A percentile compares a stretch with the other conserved stretches of the same genome.
These are phyloP conservation scores for Wickerhamomyces chambardii DNA, from an alignment of 805 yeast species.

Conservation along the genomic window DNA sequence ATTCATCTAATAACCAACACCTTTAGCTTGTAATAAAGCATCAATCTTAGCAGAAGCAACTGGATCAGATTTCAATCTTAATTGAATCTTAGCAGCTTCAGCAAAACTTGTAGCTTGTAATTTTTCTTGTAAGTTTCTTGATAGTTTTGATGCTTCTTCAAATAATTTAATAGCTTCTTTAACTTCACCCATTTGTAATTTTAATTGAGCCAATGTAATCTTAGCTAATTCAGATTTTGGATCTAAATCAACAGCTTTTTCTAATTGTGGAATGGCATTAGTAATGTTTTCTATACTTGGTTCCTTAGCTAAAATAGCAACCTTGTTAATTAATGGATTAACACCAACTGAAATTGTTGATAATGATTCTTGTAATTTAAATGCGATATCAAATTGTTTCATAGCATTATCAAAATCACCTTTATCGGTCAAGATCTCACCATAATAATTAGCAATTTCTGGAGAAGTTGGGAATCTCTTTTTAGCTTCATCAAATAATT, in stretches of 20 bases:
- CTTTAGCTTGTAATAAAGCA: slow-evolving; percentile 13
- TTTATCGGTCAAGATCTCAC: slow-evolving; percentile 84
- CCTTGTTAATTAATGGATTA: slow-evolving; percentile 83
- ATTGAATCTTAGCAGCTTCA: slow-evolving; percentile 89
- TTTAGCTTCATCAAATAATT: slow-evolving; percentile 60
- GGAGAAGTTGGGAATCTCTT: slow-evolving; percentile 77
- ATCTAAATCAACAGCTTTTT: slow-evolving; percentile 73
- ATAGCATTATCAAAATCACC: slow-evolving; percentile 66
- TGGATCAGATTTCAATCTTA: slow-evolving; percentile 66
- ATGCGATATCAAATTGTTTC: slow-evolving; percentile 80
- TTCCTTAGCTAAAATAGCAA: slow-evolving; percentile 57
- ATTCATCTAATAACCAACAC: too few species aligned
- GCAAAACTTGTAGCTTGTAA: slow-evolving; percentile 85
- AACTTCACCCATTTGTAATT: slow-evolving; percentile 73
- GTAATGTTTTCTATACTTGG: slow-evolving; percentile 32
- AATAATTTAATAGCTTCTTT: slow-evolving; percentile 77
- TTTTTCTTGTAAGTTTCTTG: slow-evolving; percentile 82
- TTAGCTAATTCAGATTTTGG: slow-evolving; percentile 86
- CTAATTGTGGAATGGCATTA: slow-evolving; percentile 57
- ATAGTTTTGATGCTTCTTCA: slow-evolving; percentile 72
- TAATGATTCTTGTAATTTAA: slow-evolving; percentile 66
- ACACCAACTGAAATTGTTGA: slow-evolving; percentile 75
- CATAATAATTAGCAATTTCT: slow-evolving; percentile 91
- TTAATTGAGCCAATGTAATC: slow-evolving; percentile 86
- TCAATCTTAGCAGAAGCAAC: slow-evolving; percentile 51